Base-by-base conservation (phyloP, 352 stramenopile species). In the Globisporangium nodosum region DNA sequence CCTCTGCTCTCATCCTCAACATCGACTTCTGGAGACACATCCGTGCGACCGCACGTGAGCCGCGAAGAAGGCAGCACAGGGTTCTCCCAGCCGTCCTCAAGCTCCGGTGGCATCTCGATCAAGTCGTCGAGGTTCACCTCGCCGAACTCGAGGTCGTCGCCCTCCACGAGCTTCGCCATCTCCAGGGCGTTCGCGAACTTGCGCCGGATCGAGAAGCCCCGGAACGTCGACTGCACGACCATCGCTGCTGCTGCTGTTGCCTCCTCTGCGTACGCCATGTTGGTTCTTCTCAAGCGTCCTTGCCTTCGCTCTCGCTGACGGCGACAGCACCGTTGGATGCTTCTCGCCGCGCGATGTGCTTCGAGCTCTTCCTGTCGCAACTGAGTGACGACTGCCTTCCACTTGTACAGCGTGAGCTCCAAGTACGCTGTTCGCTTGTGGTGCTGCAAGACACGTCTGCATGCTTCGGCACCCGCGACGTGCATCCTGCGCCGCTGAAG, bases 141-240 rank as follows among this genome's bases (percentile, higher is more conserved):
- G 3, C 69, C 67, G 56, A 78, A 89, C 30, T 51, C 49, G 9
- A 53, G 8, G 8, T 63, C 57, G 2, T 61, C 63, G 21, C 66
- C 66, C 12, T 59, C 58, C 4, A 81, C 61, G 11, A 60, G 47
- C 6, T 74, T 69, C 1, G 77, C 79, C 31, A 88, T 60, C 21
- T 76, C 75, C 9, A 91, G 51, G 7, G 81, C 81, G 30, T 83
- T 74, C 18, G 71, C 68, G 55, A 87, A 88, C 56, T 86, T 89
- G 8, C 76, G 70, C 4, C 81, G 76, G 5, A 89, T 73, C 48
- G 79, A 66, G 54, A 87, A 89, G 9, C 81, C 81, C 21, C 81
- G 75, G 51, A 84, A 89, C n/a, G 72, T 76, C 3, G 81, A 89
- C 60, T 91, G 81, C 16, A 91, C 65, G 13, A 75, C 54, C 45